Evolutionary conservation across 1,284 basidiomycete species (phyloP), one percentile per base, ranked within the genome.

Genomic region (Calocybe gambosa): DNA sequence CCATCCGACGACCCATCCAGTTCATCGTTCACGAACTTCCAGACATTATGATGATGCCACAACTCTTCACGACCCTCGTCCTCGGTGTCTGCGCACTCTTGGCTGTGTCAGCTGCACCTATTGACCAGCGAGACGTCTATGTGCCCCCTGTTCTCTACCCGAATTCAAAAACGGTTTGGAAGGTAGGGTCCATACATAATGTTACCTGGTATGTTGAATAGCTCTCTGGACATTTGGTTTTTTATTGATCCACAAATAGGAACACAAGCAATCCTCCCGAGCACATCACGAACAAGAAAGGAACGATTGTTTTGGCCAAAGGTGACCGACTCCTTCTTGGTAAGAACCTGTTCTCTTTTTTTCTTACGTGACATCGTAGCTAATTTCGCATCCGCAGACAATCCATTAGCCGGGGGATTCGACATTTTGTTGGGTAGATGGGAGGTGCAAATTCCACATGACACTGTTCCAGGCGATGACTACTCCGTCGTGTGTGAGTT

Each of bases 401-500:
- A 43, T 12, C 58, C 63, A 19, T 50, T 71, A 47, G 61, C 64
- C 0, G 29, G 47, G 2, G 53, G 48, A 5, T 69, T 73, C 44
- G 49, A 64, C 39, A 65, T 73, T 47, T 38, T 58, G 19, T 35
- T 47, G 2, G 71, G 66, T 9, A 34, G 47, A 0, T 55, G 59
- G 10, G 42, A 57, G 20, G 55, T 74, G 40, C 55, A 46, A 3
- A 65, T 69, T 7, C 71, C 70, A n/a, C 20, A 39, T 16, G 60
- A 69, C 36, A 55, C 53, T 6, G 9, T 45, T 0, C 42, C 59
- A 16, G 66, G 62, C 16, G 37, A 54, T 18, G 52, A 61, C 18
- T 73, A 73, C 49, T 50, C 61, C 21, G 9, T 72, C 35, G 61
- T 65, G 49, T 45, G 70, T 73, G 49, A 63, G 73, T 68, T 15